Evolutionary conservation across 1,284 basidiomycete species (phyloP), one percentile per base, ranked within the genome.

Genomic region (Phlebopus sp.): DNA sequence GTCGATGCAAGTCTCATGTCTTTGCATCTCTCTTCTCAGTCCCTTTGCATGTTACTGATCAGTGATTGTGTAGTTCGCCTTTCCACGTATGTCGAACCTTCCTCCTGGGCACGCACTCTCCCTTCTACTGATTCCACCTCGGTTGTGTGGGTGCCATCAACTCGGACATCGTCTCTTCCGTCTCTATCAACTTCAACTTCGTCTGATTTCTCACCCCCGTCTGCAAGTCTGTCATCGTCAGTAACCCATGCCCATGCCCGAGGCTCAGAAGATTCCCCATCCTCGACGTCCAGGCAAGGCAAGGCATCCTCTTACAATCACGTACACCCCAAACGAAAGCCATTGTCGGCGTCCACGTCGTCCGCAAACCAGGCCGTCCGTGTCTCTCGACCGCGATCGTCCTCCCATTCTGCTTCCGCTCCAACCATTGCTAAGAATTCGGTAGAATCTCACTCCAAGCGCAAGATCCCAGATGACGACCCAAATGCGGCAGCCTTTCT

Each of bases 401-500:
- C 60, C 4, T 52, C 58, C 18, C 51, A 61, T 21, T 55, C 59
- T 18, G 39, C 43, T n/a, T 11, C 44, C 1, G 5, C 46, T 1
- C 15, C 34, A 3, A 23, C 21, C 6, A 6, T 23, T 11, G 32
- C 48, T 9, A 13, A 32, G n/a, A 25, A 13, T 32, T 17, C 37
- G 15, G 10, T 4, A 23, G 35, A n/a, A 29, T 8, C 27, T 29
- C 8, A 29, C 30, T 10, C 36, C 43, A 38, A 47, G 41, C 13
- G 17, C 9, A 36, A 45, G n/a, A 23, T 44, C 1, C 47, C 38
- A 7, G 60, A 65, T 34, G 38, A 55, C 14, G 53, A 62, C 14
- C 54, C 56, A 18, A 54, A 63, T 19, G 62, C 64, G 9, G 17
- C 23, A 7, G 19, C 43, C 8, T 62, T 63, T 42, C 42, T 67